A percentile compares a stretch with the other conserved stretches of the same genome.
These are phyloP conservation scores for Saturnispora mendoncae DNA, from an alignment of 805 yeast species.

Conservation along the genomic window DNA sequence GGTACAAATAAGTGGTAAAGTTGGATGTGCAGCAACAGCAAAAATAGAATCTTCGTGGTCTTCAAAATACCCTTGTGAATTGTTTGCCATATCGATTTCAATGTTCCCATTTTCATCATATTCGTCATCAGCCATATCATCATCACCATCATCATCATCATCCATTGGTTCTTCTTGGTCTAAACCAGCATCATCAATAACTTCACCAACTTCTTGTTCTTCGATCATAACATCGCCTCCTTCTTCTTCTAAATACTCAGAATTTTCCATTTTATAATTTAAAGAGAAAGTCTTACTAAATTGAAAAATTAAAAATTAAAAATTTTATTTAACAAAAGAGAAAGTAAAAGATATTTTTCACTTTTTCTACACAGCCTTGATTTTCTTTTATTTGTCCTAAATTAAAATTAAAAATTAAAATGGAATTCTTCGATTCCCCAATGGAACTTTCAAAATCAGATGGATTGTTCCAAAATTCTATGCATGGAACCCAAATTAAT, in stretches of 20 bases:
- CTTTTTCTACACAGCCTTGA: neutral
- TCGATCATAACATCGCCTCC: constrained; percentile 24
- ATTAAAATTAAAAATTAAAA: neutral
- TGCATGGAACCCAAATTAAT: no score
- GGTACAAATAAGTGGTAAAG: constrained; percentile 72
- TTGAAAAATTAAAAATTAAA: neutral
- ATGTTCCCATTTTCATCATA: constrained; percentile 41
- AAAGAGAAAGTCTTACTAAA: neutral
- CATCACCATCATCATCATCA: constrained; percentile 25
- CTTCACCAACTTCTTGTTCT: constrained; percentile 27
- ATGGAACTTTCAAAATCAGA: neutral
- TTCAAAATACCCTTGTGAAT: constrained; percentile 85
- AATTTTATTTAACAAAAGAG: neutral
- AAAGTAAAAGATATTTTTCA: neutral
- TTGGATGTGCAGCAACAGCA: constrained; percentile 75
- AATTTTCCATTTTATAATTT: constrained; percentile 2
- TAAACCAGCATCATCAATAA: constrained; percentile 27
- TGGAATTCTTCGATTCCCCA: neutral
- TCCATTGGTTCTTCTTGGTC: constrained; percentile 33
- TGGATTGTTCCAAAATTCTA: no score
- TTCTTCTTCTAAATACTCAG: constrained; percentile 9
- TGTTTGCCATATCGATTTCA: constrained; percentile 82
- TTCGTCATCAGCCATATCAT: constrained; percentile 14
- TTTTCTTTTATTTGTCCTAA: neutral
- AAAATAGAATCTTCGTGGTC: constrained; percentile 83